Conservation (phyloP, 192 early-diverging fungal genomes). For the Kappamyces sp. region DNA sequence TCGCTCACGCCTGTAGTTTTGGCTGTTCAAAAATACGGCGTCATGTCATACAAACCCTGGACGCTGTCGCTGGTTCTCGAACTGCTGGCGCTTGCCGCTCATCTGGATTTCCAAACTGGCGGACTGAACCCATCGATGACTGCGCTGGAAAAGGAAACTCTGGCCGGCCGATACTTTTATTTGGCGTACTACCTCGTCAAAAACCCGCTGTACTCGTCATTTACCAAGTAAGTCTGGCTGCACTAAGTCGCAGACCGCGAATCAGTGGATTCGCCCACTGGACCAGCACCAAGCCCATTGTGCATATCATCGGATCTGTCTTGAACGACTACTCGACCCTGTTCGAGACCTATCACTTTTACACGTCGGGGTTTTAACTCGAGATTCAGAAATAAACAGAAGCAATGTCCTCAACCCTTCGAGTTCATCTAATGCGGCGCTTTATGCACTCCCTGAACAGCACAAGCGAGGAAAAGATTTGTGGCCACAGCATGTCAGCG, state of each 20-base stretch:
- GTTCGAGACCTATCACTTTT: conserved; percentile 87
- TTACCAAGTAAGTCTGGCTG: conserved; percentile 58
- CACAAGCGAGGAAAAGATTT: not conserved
- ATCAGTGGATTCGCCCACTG: not conserved
- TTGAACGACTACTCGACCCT: conserved; percentile 75
- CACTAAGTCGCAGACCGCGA: conserved; percentile 3
- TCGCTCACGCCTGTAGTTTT: conserved; percentile 41
- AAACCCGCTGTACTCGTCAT: conserved; percentile 74
- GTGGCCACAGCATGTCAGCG: not conserved
- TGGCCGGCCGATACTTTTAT: conserved; percentile 62
- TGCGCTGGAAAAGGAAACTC: conserved; percentile 72
- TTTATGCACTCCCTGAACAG: not conserved
- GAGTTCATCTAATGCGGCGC: not conserved
- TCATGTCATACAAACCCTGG: conserved; percentile 77
- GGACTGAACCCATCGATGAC: conserved; percentile 25
- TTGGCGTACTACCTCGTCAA: conserved; percentile 79
- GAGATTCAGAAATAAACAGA: not conserved
- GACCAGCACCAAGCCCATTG: conserved; percentile 2
- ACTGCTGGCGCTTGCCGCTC: not conserved
- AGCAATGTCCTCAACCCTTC: not conserved
- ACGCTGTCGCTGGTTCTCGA: conserved; percentile 74
- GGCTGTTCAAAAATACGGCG: conserved; percentile 67
- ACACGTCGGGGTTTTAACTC: conserved; percentile 52
- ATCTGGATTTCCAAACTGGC: conserved; percentile 6
- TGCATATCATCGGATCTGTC: conserved; percentile 10